Evolutionary conservation across 805 yeast genomes (phyloP), one percentile per base, ranked within the genome.

Genomic region (Maudiozyma saulgeensis): DNA sequence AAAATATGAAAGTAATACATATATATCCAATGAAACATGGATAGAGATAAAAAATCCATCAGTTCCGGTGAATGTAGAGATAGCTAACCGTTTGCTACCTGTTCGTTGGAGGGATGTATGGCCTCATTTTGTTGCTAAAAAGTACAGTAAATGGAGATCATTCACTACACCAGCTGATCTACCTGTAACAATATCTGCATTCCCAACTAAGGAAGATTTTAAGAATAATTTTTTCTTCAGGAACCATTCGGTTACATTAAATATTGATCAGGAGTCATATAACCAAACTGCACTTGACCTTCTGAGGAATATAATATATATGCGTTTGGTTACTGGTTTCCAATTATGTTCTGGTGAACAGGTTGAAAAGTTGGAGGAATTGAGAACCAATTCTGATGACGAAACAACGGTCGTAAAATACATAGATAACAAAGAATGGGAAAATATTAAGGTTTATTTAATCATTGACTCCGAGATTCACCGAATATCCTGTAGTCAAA

Each of bases 21-120:
- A 51, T 23, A 43, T 42, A 8, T 43, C 51, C 15, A 55, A 57
- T 44, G 59, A 66, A 19, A 69, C 68, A 51, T 71, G 93, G 87
- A 76, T 85, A 1, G 77, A 76, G 37, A 76, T 86, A 26, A 69
- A 71, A 6, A 91, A 90, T 57, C 96, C 97, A 0, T 88, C 96
- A 0, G 77, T 78, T 50, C 82, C 82, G 6, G 70, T 78, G 4
- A 74, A 76, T 32, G 68, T 75, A 2, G 82, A 79, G 46, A 68
- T 79, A 8, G 68, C 82, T 15, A 74, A 76, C 11, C 74, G 78
- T 49, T 69, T 81, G 8, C 75, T 80, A n/a, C 81, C 79, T 43
- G 91, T 95, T 6, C 77, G 95, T 50, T 93, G 99, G 99, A 82
- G 82, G 49, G 88, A 85, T 66, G 95, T 89, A 1, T 87, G 87